A percentile compares a stretch with the other conserved stretches of the same genome.
Conservation (phyloP, 306 rosid genomes). For the Pyrus communis region DNA sequence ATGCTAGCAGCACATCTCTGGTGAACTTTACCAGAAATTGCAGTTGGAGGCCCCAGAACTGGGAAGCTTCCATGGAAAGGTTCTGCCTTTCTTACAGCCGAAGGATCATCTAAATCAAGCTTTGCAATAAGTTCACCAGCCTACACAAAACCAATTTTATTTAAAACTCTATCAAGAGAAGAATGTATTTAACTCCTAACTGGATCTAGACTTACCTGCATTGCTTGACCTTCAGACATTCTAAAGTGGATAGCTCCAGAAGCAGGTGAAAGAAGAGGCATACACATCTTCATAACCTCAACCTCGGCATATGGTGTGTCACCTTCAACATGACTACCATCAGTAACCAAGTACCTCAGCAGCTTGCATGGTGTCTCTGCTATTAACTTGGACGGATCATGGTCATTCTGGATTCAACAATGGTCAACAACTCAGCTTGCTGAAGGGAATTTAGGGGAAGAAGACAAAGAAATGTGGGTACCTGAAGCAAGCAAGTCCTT, state of each 20-base stretch:
- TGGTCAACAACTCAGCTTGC: slow-evolving; percentile 23
- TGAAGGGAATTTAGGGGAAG: neutral
- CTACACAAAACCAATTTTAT: slow-evolving; percentile 28
- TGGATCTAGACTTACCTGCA: slow-evolving; percentile 65
- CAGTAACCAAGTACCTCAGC: slow-evolving; percentile 64
- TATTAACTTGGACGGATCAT: slow-evolving; percentile 88
- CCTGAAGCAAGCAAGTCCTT: slow-evolving; percentile 99
- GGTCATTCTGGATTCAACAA: slow-evolving; percentile 70
- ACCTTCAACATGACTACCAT: slow-evolving; percentile 76
- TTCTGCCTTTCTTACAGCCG: slow-evolving; percentile 90
- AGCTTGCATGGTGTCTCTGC: slow-evolving; percentile 99
- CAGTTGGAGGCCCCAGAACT: slow-evolving; percentile 80
- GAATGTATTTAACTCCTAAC: neutral
- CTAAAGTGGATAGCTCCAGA: slow-evolving; percentile 80
- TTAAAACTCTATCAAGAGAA: slow-evolving; percentile 7
- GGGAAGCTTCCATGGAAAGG: slow-evolving; percentile 88
- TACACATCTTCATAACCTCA: slow-evolving; percentile 99
- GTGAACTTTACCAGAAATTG: slow-evolving; percentile 91
- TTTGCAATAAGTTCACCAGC: slow-evolving; percentile 93
- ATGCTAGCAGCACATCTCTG: slow-evolving; percentile 90
- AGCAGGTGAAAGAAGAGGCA: slow-evolving; percentile 99
- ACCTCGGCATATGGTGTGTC: slow-evolving; percentile 96
- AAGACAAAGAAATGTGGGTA: slow-evolving; percentile 23
- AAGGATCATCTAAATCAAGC: slow-evolving; percentile 95
- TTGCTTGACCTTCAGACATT: slow-evolving; percentile 96